A percentile compares a stretch with the other conserved stretches of the same genome.
Evolutionary conservation across 768 basidiomycete species (phyloP).

Genomic region (Amanita subjunquillea): DNA sequence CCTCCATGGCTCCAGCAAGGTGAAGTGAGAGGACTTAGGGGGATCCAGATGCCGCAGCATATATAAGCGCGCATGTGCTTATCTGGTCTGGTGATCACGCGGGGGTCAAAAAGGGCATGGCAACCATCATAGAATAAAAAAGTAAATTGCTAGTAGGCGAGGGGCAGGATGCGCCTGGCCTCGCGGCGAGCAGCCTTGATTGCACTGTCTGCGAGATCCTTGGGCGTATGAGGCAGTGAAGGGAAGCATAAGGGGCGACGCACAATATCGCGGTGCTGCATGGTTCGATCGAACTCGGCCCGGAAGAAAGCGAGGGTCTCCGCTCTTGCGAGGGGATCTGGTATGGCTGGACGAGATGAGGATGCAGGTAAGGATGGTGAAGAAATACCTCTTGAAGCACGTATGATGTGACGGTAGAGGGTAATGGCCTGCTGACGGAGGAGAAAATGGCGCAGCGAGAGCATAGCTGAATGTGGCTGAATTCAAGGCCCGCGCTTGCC

Average conservation of each 20-base stretch:
- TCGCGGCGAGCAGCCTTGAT: slow-evolving; percentile 49
- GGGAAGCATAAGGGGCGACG: slow-evolving; percentile 9
- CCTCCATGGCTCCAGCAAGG: slow-evolving; percentile 22
- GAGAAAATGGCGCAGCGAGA: slow-evolving; percentile 68
- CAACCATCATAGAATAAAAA: background rate
- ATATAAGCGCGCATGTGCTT: background rate
- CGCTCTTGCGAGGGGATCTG: slow-evolving; percentile 44
- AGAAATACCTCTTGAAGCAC: slow-evolving; percentile 51
- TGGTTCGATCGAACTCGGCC: slow-evolving; percentile 57
- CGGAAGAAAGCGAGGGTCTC: slow-evolving; percentile 72
- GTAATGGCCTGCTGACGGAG: slow-evolving; percentile 48
- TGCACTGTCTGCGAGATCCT: slow-evolving; percentile 55
- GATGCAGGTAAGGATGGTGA: slow-evolving; percentile 1
- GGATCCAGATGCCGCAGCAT: background rate
- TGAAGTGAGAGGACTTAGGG: background rate
- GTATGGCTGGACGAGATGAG: slow-evolving; percentile 37
- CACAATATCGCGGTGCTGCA: slow-evolving; percentile 48
- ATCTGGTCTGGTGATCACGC: background rate
- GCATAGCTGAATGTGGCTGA: slow-evolving; percentile 7
- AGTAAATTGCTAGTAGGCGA: background rate
- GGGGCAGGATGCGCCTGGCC: slow-evolving; percentile 46
- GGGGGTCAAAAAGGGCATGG: background rate
- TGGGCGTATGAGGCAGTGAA: slow-evolving; percentile 1
- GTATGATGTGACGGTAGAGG: slow-evolving; percentile 59
- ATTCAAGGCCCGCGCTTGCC: slow-evolving; percentile 28